Conservation (phyloP, 108 stramenopile species). For the Stephanodiscus triporus region DNA sequence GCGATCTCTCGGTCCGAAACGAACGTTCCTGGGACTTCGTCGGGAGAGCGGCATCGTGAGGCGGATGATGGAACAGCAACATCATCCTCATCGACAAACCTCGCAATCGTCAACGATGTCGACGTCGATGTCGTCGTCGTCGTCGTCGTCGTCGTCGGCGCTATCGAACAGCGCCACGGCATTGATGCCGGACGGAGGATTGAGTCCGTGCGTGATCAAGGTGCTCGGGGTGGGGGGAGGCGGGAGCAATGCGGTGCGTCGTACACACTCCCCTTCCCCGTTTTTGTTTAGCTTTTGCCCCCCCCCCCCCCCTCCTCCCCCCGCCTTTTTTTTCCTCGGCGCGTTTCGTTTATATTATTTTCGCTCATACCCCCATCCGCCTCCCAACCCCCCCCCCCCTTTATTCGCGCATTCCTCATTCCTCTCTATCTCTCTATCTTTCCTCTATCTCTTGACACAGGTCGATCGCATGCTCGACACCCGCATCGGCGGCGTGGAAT, state of each 20-base stretch:
- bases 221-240: conserved; percentile 88
- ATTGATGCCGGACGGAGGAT: conserved; percentile 74
- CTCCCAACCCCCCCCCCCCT: background rate
- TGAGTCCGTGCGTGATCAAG: conserved; percentile 75
- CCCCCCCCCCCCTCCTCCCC: background rate
- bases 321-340: background rate
- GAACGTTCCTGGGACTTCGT: conserved; percentile 44
- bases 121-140: too few relatives aligned
- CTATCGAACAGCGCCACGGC: conserved; percentile 31
- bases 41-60: conserved; percentile 42
- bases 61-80: conserved; percentile 28
- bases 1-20: conserved; percentile 16
- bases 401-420: background rate
- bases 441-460: conserved; percentile 1
- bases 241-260: conserved; percentile 71
- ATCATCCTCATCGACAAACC: background rate
- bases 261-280: background rate
- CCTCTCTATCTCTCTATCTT: background rate
- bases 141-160: background rate
- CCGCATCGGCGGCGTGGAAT: conserved; percentile 83
- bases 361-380: too few relatives aligned
- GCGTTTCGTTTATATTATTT: too few relatives aligned
- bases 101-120: too few relatives aligned
- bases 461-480: conserved; percentile 91
- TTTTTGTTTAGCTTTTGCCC: background rate